Conservation (phyloP, 2,329 filamentous ascomycete species). For the Cordyceps cateniannulata region DNA sequence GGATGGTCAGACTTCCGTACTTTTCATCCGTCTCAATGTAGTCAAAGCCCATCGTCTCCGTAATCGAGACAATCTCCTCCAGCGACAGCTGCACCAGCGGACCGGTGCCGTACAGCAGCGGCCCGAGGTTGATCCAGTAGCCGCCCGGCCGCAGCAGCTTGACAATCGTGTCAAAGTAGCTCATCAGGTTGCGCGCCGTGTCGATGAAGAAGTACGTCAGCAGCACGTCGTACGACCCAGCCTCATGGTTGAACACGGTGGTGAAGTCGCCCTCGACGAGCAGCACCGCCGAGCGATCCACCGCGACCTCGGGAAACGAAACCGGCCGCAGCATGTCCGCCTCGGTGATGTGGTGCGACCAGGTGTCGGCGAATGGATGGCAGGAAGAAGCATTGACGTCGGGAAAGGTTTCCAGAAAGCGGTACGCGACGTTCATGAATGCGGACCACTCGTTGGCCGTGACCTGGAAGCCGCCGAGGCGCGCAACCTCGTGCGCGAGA, state of each 20-base stretch:
- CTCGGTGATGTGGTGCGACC: slow-evolving; percentile 48
- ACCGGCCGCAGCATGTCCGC: slow-evolving; percentile 40
- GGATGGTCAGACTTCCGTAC: slow-evolving; percentile 38
- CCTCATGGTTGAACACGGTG: slow-evolving; percentile 26
- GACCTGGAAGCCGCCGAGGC: slow-evolving; percentile 43
- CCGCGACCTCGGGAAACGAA: slow-evolving; percentile 35
- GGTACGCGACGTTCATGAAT: slow-evolving; percentile 50
- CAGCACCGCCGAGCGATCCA: slow-evolving; percentile 32
- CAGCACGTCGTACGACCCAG: slow-evolving; percentile 38
- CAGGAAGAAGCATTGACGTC: slow-evolving; percentile 24
- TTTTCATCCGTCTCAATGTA: slow-evolving; percentile 36
- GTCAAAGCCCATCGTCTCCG: slow-evolving; percentile 44
- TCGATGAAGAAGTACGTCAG: slow-evolving; percentile 57
- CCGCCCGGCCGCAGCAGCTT: slow-evolving; percentile 40
- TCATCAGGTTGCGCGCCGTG: slow-evolving; percentile 49
- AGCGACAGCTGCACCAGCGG: slow-evolving; percentile 50
- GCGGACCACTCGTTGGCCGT: slow-evolving; percentile 52
- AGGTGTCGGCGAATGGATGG: slow-evolving; percentile 49
- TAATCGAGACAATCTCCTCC: slow-evolving; percentile 43
- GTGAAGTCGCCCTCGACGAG: slow-evolving; percentile 53
- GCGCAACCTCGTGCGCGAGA: slow-evolving; percentile 44
- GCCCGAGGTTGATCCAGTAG: slow-evolving; percentile 50
- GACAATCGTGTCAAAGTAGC: slow-evolving; percentile 48
- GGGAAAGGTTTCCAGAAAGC: slow-evolving; percentile 35
- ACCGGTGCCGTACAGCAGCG: slow-evolving; percentile 46